Percentiles rank a stretch among this genome's conserved stretches.
Evolutionary conservation across 352 stramenopile genomes (phyloP).

Genomic region (Globisporangium camurandrum): DNA sequence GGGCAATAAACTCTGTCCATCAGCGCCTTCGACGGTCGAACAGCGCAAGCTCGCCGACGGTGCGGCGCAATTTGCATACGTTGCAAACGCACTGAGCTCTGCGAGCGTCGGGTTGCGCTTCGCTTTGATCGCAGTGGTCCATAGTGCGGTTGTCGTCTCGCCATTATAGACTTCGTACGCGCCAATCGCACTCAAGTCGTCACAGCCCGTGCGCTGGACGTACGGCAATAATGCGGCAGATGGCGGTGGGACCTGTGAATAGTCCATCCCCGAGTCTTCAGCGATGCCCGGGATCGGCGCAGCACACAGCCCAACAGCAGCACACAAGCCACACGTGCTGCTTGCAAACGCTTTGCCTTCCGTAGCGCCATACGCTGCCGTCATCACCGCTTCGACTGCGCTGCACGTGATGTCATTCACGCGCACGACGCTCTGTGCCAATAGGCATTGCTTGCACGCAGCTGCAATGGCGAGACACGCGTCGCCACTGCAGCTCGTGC

Average conservation of each 20-base stretch:
- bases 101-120: slow-evolving; percentile 14
- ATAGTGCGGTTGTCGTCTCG: slow-evolving; percentile 25
- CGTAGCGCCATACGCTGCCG: slow-evolving; percentile 23
- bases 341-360: slow-evolving; percentile 28
- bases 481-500: slow-evolving; percentile 25
- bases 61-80: slow-evolving; percentile 12
- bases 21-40: slow-evolving; percentile 5
- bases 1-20: slow-evolving; percentile 7
- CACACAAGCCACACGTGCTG: slow-evolving; percentile 39
- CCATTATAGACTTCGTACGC: slow-evolving; percentile 65
- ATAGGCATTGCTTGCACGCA: slow-evolving; percentile 30
- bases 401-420: slow-evolving; percentile 37
- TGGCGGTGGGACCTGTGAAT: slow-evolving; percentile 24
- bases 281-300: slow-evolving; percentile 46
- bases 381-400: slow-evolving; percentile 33
- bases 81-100: slow-evolving; percentile 13
- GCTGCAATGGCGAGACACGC: slow-evolving; percentile 27
- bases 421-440: slow-evolving; percentile 27
- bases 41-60: slow-evolving; percentile 13
- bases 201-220: slow-evolving; percentile 59
- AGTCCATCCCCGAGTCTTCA: slow-evolving; percentile 56
- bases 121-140: slow-evolving; percentile 8
- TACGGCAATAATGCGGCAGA: slow-evolving; percentile 30
- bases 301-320: slow-evolving; percentile 41
- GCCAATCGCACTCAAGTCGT: slow-evolving; percentile 46